phyloP scores from a whole-genome alignment of 2,329 filamentous ascomycete species.

The Pseudogymnoascus destructans region DNA sequence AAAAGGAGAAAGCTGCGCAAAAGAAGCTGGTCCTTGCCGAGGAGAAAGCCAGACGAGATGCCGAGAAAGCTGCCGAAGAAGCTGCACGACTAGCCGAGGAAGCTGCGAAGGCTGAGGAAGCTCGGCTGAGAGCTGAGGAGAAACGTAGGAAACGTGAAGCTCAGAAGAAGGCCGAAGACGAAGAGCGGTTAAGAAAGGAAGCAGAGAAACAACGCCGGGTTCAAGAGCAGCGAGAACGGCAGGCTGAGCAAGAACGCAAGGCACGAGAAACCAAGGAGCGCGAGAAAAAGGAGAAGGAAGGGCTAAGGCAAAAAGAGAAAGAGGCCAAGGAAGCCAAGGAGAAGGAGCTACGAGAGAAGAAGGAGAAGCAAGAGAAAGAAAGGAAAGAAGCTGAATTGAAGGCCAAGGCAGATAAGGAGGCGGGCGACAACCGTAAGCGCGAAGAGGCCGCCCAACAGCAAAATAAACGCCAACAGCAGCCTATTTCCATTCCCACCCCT shows the following conservation, averaged over 20 bases:
- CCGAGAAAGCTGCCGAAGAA: conserved; percentile 80
- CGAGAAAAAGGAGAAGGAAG: conserved; percentile 75
- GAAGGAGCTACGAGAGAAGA: conserved; percentile 40
- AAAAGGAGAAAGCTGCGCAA: conserved; percentile 82
- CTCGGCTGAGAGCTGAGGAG: conserved; percentile 71
- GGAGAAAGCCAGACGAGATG: conserved; percentile 75
- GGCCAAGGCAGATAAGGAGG: conserved; percentile 31
- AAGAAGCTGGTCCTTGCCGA: conserved; percentile 86
- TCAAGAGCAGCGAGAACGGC: conserved; percentile 74
- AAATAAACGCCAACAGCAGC: conserved; percentile 30
- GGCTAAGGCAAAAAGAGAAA: conserved; percentile 66
- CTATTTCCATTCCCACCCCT: conserved; percentile 33
- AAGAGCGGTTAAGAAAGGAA: conserved; percentile 74
- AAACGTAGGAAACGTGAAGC: conserved; percentile 84
- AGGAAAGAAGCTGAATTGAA: conserved; percentile 46
- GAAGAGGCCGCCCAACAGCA: conserved; percentile 32
- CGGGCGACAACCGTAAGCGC: conserved; percentile 37
- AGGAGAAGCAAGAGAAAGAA: conserved; percentile 44
- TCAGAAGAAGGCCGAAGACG: conserved; percentile 79
- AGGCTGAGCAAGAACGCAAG: conserved; percentile 76
- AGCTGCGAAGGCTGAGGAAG: conserved; percentile 66
- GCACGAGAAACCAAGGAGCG: conserved; percentile 64
- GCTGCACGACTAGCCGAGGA: conserved; percentile 63
- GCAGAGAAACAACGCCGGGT: conserved; percentile 66
- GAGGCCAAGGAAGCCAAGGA: conserved; percentile 58